These are phyloP conservation scores for Madurella mycetomatis DNA, from an alignment of 2,329 filamentous ascomycete species.

Conservation along the genomic window DNA sequence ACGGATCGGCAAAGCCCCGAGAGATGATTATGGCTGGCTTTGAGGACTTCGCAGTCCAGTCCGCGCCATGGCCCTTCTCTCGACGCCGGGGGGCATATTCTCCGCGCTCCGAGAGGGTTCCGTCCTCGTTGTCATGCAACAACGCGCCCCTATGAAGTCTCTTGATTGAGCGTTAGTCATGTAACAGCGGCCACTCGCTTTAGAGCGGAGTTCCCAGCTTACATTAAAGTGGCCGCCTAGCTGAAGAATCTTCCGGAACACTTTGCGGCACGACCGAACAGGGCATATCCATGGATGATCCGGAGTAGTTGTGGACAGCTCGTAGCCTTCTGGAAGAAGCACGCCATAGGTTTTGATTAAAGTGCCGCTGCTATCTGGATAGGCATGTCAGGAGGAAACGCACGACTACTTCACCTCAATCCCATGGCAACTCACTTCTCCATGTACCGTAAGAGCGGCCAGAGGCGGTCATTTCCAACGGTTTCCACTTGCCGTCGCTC, in stretches of 20 bases:
- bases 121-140: slow-evolving; percentile 31
- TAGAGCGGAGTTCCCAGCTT: neutral
- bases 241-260: slow-evolving; percentile 3
- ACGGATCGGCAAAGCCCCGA: slow-evolving; percentile 10
- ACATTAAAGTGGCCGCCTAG: slow-evolving; percentile 26
- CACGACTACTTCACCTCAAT: too few relatives aligned
- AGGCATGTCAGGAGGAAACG: neutral
- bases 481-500: neutral
- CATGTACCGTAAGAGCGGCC: slow-evolving; percentile 10
- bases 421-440: neutral
- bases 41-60: neutral
- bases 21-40: slow-evolving; percentile 25
- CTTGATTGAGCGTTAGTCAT: neutral
- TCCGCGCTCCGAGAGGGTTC: slow-evolving; percentile 27
- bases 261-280: slow-evolving; percentile 21
- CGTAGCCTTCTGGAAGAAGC: slow-evolving; percentile 19
- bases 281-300: slow-evolving; percentile 24
- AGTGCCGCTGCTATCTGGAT: neutral
- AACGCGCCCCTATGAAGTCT: slow-evolving; percentile 17
- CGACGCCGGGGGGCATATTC: neutral
- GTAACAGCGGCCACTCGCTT: neutral
- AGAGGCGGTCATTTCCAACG: slow-evolving; percentile 4
- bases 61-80: neutral
- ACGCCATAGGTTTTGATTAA: slow-evolving; percentile 3
- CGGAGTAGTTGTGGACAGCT: slow-evolving; percentile 7